phyloP scores from a whole-genome alignment of 768 basidiomycete genomes.

The Mycena galericulata region DNA sequence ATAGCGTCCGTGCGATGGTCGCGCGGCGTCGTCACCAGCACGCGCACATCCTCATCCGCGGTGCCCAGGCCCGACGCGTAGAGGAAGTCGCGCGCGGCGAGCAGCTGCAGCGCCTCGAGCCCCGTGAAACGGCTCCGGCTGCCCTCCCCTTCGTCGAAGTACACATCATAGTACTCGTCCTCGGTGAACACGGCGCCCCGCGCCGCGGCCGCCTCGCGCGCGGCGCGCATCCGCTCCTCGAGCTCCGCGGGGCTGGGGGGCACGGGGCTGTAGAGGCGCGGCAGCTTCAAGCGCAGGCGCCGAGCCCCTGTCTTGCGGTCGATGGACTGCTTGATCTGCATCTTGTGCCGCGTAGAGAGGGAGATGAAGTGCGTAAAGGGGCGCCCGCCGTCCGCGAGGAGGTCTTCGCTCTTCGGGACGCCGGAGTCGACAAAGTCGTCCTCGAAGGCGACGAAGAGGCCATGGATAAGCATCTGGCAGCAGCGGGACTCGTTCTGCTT shows the following conservation, averaged over 20 bases:
- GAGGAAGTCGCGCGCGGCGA: conserved; percentile 36
- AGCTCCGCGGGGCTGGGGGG: conserved; percentile 23
- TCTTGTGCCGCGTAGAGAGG: conserved; percentile 24
- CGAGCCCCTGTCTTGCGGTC: conserved; percentile 7
- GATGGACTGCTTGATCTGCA: conserved; percentile 10
- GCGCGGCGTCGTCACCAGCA: conserved; percentile 38
- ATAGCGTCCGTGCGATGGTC: conserved; percentile 39
- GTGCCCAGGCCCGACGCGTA: conserved; percentile 1
- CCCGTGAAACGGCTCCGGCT: conserved; percentile 30
- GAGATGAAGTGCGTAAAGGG: conserved; percentile 35
- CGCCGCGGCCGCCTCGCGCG: conserved; percentile 9
- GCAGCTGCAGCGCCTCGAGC: conserved; percentile 34
- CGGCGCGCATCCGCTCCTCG: conserved; percentile 11
- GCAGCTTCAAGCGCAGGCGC: conserved; percentile 21
- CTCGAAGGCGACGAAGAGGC: conserved; percentile 39
- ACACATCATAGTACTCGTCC: conserved; percentile 29
- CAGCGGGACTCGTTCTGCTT: conserved; percentile 35
- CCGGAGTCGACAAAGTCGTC: conserved; percentile 34
- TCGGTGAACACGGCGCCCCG: conserved; percentile 7
- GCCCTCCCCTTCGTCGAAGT: conserved; percentile 30
- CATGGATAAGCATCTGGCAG: conserved; percentile 36
- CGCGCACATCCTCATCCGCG: conserved; percentile 10
- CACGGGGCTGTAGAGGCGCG: conserved; percentile 20
- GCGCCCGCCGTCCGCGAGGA: conserved; percentile 29
- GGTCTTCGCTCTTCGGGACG: conserved; percentile 12